A percentile compares a stretch with the other conserved stretches of the same genome.
These are phyloP conservation scores for Nelumbo lutea DNA, from an alignment of 164 flowering plant genomes.

Conservation along the genomic window DNA sequence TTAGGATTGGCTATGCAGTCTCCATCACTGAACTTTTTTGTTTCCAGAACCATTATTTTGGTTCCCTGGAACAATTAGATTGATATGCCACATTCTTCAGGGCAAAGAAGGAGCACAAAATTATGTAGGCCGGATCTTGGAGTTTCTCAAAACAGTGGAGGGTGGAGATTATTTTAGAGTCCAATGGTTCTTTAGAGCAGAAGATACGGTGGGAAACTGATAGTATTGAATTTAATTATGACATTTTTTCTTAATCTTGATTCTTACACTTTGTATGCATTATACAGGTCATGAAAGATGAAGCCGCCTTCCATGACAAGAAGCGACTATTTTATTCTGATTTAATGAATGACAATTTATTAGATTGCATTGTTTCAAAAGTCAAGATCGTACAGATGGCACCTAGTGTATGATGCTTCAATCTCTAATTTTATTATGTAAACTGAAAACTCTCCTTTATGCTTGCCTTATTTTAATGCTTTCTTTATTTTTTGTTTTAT, in stretches of 20 bases:
- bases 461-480: neutral
- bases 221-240: constrained; percentile 1
- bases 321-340: constrained; percentile 79
- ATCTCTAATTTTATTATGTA: constrained; percentile 4
- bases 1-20: too few species aligned
- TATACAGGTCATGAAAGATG: constrained; percentile 65
- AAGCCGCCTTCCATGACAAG: constrained; percentile 63
- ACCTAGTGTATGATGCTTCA: constrained; percentile 42
- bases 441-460: neutral
- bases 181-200: constrained; percentile 89
- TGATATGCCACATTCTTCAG: constrained; percentile 23
- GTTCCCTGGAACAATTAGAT: too few species aligned
- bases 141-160: constrained; percentile 70
- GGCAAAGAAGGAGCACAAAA: constrained; percentile 51
- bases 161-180: constrained; percentile 68
- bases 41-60: too few species aligned
- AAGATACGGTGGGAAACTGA: constrained; percentile 64
- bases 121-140: constrained; percentile 71
- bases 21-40: too few species aligned
- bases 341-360: constrained; percentile 70
- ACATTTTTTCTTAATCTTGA: constrained; percentile 4
- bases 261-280: constrained; percentile 7
- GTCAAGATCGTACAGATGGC: constrained; percentile 44
- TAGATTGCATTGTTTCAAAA: constrained; percentile 85
- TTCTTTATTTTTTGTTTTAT: neutral